A percentile compares a stretch with the other conserved stretches of the same genome.
Conservation (phyloP, 441 rosid genomes). For the Adansonia madagascariensis region DNA sequence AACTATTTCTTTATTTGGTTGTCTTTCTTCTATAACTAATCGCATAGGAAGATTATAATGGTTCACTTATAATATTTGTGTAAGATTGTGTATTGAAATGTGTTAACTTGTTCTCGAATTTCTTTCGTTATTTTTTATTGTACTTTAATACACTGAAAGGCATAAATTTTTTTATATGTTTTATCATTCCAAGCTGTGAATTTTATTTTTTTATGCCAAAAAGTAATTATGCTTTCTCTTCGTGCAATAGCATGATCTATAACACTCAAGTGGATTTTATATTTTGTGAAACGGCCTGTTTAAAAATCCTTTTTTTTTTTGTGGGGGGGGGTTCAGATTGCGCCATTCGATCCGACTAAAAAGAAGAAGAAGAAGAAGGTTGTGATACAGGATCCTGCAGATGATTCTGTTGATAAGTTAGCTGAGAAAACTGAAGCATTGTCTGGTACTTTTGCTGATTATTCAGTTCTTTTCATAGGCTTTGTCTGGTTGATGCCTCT, state of each 20-base stretch:
- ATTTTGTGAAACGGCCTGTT: neutral
- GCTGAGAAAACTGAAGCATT: constrained; percentile 41
- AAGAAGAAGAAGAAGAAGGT: constrained; percentile 58
- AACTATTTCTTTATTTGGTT: neutral
- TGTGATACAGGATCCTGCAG: constrained; percentile 40
- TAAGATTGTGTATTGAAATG: no score
- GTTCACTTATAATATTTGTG: neutral
- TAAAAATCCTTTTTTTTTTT: neutral
- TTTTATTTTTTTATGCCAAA: no score
- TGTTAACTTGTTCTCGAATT: no score
- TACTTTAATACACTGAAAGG: no score
- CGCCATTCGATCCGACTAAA: constrained; percentile 48
- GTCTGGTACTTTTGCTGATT: constrained; percentile 30
- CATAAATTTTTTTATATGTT: no score
- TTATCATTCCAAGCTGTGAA: no score
- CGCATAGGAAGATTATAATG: neutral
- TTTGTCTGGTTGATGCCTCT: no score
- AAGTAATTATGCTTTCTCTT: neutral
- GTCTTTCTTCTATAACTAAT: neutral
- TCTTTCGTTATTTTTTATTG: neutral
- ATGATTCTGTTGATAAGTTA: constrained; percentile 38
- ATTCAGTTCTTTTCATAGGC: neutral
- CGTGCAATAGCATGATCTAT: neutral
- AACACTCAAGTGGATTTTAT: neutral
- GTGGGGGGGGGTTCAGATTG: constrained; percentile 14